These are phyloP conservation scores for Hirsutella thompsonii DNA, from an alignment of 2,329 filamentous ascomycete species.

Conservation along the genomic window DNA sequence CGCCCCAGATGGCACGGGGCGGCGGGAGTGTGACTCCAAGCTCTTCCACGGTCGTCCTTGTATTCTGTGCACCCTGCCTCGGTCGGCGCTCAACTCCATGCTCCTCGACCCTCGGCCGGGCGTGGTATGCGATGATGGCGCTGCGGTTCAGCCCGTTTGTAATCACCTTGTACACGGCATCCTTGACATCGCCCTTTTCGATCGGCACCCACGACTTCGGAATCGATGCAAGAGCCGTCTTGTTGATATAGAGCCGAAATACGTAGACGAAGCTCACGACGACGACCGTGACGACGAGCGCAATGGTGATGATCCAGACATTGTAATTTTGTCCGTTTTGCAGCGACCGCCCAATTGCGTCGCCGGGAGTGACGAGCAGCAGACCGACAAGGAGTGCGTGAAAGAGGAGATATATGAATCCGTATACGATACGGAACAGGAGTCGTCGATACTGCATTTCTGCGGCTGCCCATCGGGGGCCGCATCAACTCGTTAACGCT, in stretches of 20 bases:
- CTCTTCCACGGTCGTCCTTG: constrained; percentile 21
- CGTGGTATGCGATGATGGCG: constrained; percentile 66
- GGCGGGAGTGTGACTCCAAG: constrained; percentile 34
- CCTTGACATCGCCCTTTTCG: constrained; percentile 70
- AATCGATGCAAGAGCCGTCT: constrained; percentile 65
- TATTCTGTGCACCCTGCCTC: constrained; percentile 17
- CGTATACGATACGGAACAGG: constrained; percentile 72
- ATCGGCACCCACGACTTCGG: constrained; percentile 80
- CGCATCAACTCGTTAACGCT: background rate
- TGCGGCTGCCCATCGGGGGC: background rate
- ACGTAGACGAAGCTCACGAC: constrained; percentile 67
- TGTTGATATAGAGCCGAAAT: constrained; percentile 75
- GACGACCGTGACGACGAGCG: constrained; percentile 60
- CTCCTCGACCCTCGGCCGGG: constrained; percentile 17
- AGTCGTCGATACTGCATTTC: constrained; percentile 22
- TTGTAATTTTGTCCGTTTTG: constrained; percentile 57
- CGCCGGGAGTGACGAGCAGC: constrained; percentile 67
- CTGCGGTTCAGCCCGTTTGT: constrained; percentile 60
- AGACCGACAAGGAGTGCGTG: constrained; percentile 61
- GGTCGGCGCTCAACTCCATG: background rate
- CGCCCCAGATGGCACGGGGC: constrained; percentile 56
- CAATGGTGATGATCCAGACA: constrained; percentile 66
- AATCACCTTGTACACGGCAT: constrained; percentile 64
- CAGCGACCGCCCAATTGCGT: constrained; percentile 68
- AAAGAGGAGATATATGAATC: constrained; percentile 62